These are phyloP conservation scores for Naegleria lovaniensis DNA, from an alignment of 208 protist genomes.

Conservation along the genomic window DNA sequence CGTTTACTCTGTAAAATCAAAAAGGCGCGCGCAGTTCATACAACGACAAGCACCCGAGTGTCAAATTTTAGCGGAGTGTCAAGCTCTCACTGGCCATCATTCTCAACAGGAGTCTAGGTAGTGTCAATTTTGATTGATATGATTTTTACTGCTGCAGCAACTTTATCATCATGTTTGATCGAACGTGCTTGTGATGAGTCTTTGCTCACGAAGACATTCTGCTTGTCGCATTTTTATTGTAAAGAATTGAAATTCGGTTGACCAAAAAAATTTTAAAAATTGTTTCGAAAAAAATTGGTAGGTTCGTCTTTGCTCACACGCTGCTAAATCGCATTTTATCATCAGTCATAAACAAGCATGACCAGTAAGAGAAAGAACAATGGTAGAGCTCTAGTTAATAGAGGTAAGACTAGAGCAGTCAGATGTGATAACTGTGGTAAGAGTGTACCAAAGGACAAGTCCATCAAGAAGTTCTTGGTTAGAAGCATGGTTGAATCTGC, in stretches of 20 bases:
- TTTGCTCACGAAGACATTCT: too few relatives aligned
- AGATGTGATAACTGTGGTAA: slow-evolving; percentile 72
- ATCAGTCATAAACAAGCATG: slow-evolving; percentile 39
- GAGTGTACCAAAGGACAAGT: slow-evolving; percentile 90
- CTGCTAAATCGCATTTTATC: not conserved
- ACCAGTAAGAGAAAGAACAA: slow-evolving; percentile 71
- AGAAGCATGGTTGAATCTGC: slow-evolving; percentile 96
- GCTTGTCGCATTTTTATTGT: slow-evolving; percentile 8
- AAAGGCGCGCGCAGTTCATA: not conserved
- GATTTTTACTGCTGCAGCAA: too few relatives aligned
- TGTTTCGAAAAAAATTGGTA: not conserved
- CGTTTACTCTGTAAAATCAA: not conserved
- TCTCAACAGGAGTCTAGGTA: too few relatives aligned
- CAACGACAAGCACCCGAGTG: not conserved
- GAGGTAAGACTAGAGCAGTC: slow-evolving; percentile 58
- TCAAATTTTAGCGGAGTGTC: too few relatives aligned
- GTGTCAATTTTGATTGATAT: too few relatives aligned
- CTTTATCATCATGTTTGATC: too few relatives aligned
- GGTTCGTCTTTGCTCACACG: not conserved
- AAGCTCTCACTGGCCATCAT: too few relatives aligned
- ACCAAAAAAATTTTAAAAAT: not conserved
- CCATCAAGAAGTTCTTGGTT: slow-evolving; percentile 95
- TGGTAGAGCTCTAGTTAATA: slow-evolving; percentile 59
- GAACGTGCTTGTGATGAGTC: too few relatives aligned
- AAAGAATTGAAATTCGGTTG: not conserved